Evolutionary conservation across 352 stramenopile genomes (phyloP).

Genomic region (Aphanomyces cochlioides): DNA sequence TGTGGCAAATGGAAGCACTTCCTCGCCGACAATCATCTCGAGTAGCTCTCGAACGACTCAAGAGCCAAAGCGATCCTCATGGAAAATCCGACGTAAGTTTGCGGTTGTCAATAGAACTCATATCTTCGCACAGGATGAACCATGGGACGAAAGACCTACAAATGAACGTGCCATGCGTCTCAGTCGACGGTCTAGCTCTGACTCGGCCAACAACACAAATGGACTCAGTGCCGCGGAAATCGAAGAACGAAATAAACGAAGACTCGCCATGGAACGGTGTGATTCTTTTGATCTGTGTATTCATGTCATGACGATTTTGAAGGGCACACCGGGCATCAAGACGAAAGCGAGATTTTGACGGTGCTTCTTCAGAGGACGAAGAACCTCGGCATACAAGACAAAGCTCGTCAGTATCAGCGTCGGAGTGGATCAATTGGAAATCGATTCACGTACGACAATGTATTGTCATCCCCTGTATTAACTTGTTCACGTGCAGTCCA

Average conservation of each 20-base stretch:
- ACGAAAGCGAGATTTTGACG: conserved; percentile 49
- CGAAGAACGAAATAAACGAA: conserved; percentile 38
- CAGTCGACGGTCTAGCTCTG: conserved; percentile 12
- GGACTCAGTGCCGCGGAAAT: neutral
- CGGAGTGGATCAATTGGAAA: conserved; percentile 69
- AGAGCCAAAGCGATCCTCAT: conserved; percentile 44
- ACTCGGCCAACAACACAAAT: neutral
- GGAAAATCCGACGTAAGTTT: conserved; percentile 46
- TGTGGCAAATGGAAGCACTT: conserved; percentile 57
- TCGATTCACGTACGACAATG: neutral
- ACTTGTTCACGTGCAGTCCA: conserved; percentile 30
- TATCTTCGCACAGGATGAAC: neutral
- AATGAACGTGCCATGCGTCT: conserved; percentile 17
- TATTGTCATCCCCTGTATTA: neutral
- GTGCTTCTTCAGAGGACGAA: conserved; percentile 33
- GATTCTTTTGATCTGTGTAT: conserved; percentile 5
- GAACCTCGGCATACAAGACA: conserved; percentile 24
- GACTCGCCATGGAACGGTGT: conserved; percentile 58
- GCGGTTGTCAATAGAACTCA: too few relatives aligned
- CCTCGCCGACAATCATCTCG: conserved; percentile 78
- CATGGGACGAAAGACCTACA: conserved; percentile 15
- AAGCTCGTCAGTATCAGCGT: neutral
- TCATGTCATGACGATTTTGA: too few relatives aligned
- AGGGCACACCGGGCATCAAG: conserved; percentile 66
- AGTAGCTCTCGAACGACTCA: conserved; percentile 76